These are phyloP conservation scores for Ramaria sp. DNA, from an alignment of 768 basidiomycete species.

Conservation along the genomic window DNA sequence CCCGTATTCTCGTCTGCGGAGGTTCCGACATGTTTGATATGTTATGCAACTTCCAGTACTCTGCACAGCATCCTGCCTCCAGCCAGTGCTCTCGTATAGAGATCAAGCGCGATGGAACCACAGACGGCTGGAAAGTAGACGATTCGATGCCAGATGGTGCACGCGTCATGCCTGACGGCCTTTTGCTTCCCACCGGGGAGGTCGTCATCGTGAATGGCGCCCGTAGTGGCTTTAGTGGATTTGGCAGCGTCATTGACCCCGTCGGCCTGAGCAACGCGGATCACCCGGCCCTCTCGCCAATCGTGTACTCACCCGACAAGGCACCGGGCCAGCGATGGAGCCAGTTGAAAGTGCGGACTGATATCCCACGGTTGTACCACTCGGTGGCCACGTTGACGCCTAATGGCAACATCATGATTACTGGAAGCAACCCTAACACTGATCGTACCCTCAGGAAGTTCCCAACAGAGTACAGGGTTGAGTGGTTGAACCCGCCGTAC, in stretches of 20 bases:
- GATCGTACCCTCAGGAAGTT: constrained; percentile 19
- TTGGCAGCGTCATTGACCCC: constrained; percentile 10
- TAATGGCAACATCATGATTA: constrained; percentile 36
- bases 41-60: background rate
- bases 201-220: constrained; percentile 26
- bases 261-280: constrained; percentile 28
- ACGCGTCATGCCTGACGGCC: constrained; percentile 16
- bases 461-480: constrained; percentile 25
- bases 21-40: constrained; percentile 5
- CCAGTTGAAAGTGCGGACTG: constrained; percentile 9
- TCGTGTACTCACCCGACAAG: constrained; percentile 37
- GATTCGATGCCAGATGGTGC: constrained; percentile 12
- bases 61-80: constrained; percentile 1
- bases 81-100: constrained; percentile 16
- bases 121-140: constrained; percentile 14
- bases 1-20: constrained; percentile 9
- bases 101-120: constrained; percentile 12
- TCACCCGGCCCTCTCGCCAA: constrained; percentile 31
- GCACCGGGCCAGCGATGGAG: constrained; percentile 33
- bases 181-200: constrained; percentile 18
- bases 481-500: constrained; percentile 34
- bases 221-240: constrained; percentile 22
- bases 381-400: constrained; percentile 47
- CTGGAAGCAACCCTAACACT: constrained; percentile 39
- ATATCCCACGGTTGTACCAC: constrained; percentile 51